Evolutionary conservation across 345 rosid genomes (phyloP).

Genomic region (Gossypium bickii): DNA sequence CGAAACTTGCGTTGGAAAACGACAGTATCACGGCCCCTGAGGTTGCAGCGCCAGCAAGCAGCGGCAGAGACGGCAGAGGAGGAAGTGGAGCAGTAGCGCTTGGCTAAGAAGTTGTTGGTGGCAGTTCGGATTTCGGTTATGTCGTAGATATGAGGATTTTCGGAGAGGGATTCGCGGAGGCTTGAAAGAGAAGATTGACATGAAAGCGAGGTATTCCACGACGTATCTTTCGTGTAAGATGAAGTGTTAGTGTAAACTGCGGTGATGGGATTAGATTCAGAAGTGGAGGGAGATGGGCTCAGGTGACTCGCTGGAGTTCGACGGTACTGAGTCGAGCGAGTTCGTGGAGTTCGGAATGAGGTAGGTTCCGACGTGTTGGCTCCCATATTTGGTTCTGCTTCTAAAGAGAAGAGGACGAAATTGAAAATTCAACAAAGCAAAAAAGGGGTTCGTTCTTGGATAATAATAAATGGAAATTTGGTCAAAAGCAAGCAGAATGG

Average conservation of each 20-base stretch:
- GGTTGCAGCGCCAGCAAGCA: constrained; percentile 71
- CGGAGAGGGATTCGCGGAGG: constrained; percentile 61
- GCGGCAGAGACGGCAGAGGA: constrained; percentile 54
- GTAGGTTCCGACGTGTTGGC: constrained; percentile 40
- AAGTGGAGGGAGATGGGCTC: constrained; percentile 19
- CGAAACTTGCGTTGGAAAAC: constrained; percentile 74
- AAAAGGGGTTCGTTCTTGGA: neutral
- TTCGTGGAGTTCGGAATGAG: constrained; percentile 22
- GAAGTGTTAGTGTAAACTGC: constrained; percentile 17
- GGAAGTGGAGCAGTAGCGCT: constrained; percentile 51
- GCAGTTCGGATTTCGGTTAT: constrained; percentile 75
- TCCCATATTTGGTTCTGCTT: constrained; percentile 36
- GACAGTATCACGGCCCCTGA: constrained; percentile 56
- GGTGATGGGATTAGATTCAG: constrained; percentile 12
- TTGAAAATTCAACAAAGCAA: neutral
- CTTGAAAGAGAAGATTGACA: constrained; percentile 56
- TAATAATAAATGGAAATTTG: neutral
- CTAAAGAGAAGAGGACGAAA: neutral
- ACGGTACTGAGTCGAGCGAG: constrained; percentile 11
- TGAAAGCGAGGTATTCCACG: constrained; percentile 22
- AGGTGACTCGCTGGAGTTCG: constrained; percentile 13
- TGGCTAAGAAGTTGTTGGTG: constrained; percentile 82
- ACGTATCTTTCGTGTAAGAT: constrained; percentile 6
- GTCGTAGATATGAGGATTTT: constrained; percentile 70
- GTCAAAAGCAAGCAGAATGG: neutral